Evolutionary conservation across 768 basidiomycete genomes (phyloP).

Genomic region (Melanogaster broomeanus): DNA sequence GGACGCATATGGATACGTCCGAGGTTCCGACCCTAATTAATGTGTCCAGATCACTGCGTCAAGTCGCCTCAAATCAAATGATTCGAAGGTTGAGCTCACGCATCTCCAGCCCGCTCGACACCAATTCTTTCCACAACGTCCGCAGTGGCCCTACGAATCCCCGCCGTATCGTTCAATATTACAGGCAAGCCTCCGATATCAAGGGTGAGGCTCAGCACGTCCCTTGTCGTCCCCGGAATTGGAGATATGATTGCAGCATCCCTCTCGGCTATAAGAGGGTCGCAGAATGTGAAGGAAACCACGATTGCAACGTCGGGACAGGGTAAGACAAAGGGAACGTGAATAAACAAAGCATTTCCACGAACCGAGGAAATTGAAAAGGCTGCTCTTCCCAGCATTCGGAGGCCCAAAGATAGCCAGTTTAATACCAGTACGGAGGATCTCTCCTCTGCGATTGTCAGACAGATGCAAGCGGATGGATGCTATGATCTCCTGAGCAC

Average conservation of each 20-base stretch:
- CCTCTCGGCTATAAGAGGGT: constrained; percentile 58
- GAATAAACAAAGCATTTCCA: not conserved
- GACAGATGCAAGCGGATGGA: constrained; percentile 58
- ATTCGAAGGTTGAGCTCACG: constrained; percentile 46
- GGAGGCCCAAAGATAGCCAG: constrained; percentile 91
- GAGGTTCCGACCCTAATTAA: constrained; percentile 63
- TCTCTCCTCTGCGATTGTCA: constrained; percentile 79
- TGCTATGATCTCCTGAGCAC: constrained; percentile 49
- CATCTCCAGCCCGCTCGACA: constrained; percentile 66
- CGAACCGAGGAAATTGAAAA: constrained; percentile 81
- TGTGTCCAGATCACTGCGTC: not conserved
- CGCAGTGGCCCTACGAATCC: constrained; percentile 68
- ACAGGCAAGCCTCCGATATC: constrained; percentile 89
- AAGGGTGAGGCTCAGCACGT: constrained; percentile 80
- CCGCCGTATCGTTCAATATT: constrained; percentile 84
- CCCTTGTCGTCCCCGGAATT: constrained; percentile 87
- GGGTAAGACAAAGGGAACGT: not conserved
- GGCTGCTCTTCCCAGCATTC: constrained; percentile 91
- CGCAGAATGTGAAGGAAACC: not conserved
- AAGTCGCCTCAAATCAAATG: not conserved
- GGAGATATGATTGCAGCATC: constrained; percentile 90
- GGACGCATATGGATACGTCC: constrained; percentile 77
- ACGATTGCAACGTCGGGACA: not conserved
- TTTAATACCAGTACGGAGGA: constrained; percentile 78
- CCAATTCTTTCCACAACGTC: constrained; percentile 77